Conservation (phyloP, 2,329 filamentous ascomycete genomes). For the Aspergillus floridensis region DNA sequence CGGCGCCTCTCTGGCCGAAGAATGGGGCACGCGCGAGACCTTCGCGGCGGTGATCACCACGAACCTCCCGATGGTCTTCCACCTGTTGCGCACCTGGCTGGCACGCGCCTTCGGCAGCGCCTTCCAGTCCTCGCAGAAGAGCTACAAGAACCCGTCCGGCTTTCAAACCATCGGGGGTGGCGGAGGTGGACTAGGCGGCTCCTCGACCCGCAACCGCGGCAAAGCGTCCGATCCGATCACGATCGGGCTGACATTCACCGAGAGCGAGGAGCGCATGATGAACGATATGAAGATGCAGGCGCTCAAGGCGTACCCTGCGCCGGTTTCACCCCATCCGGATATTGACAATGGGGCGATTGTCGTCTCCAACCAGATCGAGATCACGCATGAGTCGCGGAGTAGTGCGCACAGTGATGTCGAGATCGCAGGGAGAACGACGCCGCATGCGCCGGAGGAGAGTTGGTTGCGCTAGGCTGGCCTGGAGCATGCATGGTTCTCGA, state of each 20-base stretch:
- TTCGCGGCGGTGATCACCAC: slow-evolving; percentile 41
- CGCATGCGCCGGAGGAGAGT: background rate
- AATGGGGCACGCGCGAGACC: slow-evolving; percentile 41
- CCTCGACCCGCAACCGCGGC: slow-evolving; percentile 29
- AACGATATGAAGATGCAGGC: slow-evolving; percentile 43
- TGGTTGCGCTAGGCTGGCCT: background rate
- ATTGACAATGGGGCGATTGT: slow-evolving; percentile 33
- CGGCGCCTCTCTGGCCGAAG: slow-evolving; percentile 33
- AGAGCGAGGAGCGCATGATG: slow-evolving; percentile 49
- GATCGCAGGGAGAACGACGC: background rate
- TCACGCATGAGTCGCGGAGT: slow-evolving; percentile 26
- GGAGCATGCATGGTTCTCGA: background rate
- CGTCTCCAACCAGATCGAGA: slow-evolving; percentile 44
- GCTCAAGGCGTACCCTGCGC: slow-evolving; percentile 25
- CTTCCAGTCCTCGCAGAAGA: slow-evolving; percentile 39
- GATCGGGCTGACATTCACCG: slow-evolving; percentile 39
- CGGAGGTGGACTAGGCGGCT: slow-evolving; percentile 14
- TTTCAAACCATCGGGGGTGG: slow-evolving; percentile 24
- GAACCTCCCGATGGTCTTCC: slow-evolving; percentile 41
- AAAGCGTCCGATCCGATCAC: slow-evolving; percentile 38
- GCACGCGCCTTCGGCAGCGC: slow-evolving; percentile 38
- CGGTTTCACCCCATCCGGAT: slow-evolving; percentile 5
- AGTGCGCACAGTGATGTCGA: background rate
- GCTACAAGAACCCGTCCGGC: slow-evolving; percentile 40
- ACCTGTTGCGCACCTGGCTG: slow-evolving; percentile 44